A percentile compares a stretch with the other conserved stretches of the same genome.
These are phyloP conservation scores for Leccinum pachyderme DNA, from an alignment of 1,284 basidiomycete species.

Conservation along the genomic window DNA sequence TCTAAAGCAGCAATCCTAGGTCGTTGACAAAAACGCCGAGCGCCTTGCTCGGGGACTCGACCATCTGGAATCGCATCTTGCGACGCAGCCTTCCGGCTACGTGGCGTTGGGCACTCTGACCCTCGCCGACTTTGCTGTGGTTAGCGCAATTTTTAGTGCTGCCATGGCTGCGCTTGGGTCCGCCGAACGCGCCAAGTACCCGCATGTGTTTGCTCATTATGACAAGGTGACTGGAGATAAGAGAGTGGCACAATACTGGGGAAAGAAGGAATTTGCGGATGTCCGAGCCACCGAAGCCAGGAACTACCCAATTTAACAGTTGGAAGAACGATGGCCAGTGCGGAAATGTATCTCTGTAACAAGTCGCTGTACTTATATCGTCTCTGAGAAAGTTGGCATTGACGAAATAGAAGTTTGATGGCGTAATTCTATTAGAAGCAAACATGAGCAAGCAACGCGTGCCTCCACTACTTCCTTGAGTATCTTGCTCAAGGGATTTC, in stretches of 20 bases:
- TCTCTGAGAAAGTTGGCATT: too few relatives aligned
- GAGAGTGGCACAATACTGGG: constrained; percentile 35
- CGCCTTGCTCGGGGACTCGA: constrained; percentile 27
- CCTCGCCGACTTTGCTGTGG: constrained; percentile 57
- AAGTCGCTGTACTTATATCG: too few relatives aligned
- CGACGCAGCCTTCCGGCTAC: constrained; percentile 40
- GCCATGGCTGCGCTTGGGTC: constrained; percentile 38
- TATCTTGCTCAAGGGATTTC: neutral
- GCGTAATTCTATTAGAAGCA: neutral
- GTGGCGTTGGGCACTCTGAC: constrained; percentile 59
- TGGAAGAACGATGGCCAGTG: neutral
- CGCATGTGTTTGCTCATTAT: constrained; percentile 52
- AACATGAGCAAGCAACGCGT: neutral
- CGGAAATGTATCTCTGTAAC: neutral
- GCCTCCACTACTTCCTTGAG: neutral
- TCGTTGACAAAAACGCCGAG: constrained; percentile 9
- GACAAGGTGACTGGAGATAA: constrained; percentile 49
- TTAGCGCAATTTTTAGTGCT: constrained; percentile 34
- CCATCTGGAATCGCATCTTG: constrained; percentile 49
- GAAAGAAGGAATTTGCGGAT: constrained; percentile 16
- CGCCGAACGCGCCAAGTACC: constrained; percentile 37
- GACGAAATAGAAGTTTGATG: too few relatives aligned
- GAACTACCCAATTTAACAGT: neutral
- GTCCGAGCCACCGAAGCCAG: constrained; percentile 10
- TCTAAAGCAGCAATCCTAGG: constrained; percentile 1